These are phyloP conservation scores for Bretziella fagacearum DNA, from an alignment of 2,329 filamentous ascomycete species.

Conservation along the genomic window DNA sequence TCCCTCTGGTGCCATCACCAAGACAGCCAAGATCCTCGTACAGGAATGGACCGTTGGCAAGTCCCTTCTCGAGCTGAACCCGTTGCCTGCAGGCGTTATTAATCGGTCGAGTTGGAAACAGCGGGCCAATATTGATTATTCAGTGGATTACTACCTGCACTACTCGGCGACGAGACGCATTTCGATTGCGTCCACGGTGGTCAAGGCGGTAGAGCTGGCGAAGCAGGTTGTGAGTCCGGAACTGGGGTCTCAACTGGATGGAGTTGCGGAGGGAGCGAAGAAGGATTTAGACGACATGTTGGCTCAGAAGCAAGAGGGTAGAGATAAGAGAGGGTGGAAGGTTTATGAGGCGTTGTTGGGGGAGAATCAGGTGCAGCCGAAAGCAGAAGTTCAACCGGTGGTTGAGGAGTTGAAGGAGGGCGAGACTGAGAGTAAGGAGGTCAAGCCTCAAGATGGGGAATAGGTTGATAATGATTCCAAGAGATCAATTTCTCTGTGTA, in stretches of 20 bases:
- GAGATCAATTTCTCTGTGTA: neutral
- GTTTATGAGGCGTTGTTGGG: constrained; percentile 14
- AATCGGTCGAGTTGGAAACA: constrained; percentile 1
- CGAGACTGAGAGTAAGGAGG: constrained; percentile 2
- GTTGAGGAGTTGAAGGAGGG: neutral
- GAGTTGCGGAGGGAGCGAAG: constrained; percentile 23
- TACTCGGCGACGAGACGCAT: constrained; percentile 22
- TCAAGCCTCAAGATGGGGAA: neutral
- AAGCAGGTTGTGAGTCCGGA: constrained; percentile 25
- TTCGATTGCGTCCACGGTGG: constrained; percentile 22
- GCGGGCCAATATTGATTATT: constrained; percentile 18
- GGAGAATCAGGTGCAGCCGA: constrained; percentile 6
- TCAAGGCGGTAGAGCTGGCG: constrained; percentile 30
- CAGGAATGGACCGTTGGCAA: constrained; percentile 26
- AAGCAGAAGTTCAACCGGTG: neutral
- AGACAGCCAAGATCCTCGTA: constrained; percentile 24
- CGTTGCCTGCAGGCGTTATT: constrained; percentile 8
- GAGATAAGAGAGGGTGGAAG: constrained; percentile 11
- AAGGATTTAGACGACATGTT: constrained; percentile 23
- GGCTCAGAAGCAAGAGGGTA: constrained; percentile 14
- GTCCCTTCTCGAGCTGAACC: constrained; percentile 24
- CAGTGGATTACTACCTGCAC: constrained; percentile 23
- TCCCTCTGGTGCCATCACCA: constrained; percentile 22
- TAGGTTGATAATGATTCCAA: no score
- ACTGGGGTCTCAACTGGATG: constrained; percentile 24